Percentiles rank a stretch among this genome's conserved stretches.
Evolutionary conservation across 306 rosid species (phyloP).

Genomic region (Purshia tridentata): DNA sequence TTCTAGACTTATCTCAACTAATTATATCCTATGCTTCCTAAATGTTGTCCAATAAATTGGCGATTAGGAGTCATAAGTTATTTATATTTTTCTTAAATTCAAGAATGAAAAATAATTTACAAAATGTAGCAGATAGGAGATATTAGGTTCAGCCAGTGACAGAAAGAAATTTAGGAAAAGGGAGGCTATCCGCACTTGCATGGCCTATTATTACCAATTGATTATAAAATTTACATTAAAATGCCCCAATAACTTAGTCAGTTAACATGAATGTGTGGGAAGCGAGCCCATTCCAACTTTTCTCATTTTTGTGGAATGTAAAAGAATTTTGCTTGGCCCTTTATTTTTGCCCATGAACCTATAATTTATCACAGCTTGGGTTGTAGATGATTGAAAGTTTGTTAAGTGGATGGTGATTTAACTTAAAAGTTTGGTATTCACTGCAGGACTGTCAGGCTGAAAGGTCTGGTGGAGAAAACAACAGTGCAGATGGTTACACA

Average conservation of each 20-base stretch:
- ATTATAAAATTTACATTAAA: background rate
- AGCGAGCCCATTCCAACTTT: background rate
- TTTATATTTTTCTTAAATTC: background rate
- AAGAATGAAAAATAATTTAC: background rate
- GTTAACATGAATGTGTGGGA: background rate
- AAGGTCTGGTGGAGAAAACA: conserved; percentile 38
- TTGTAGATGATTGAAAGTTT: conserved; percentile 23
- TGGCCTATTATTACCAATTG: background rate
- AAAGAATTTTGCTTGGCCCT: background rate
- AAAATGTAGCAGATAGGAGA: background rate
- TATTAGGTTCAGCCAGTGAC: background rate
- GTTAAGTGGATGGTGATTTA: conserved; percentile 30
- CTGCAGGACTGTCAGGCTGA: conserved; percentile 64
- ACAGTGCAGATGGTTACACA: conserved; percentile 38
- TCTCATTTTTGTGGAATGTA: background rate
- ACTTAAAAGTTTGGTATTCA: conserved; percentile 24
- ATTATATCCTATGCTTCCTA: background rate
- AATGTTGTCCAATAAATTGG: background rate
- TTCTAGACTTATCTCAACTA: background rate
- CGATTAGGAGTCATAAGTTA: background rate
- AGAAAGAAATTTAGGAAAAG: background rate
- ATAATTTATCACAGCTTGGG: background rate
- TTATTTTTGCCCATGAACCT: background rate
- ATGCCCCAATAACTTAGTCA: background rate
- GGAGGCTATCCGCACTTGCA: background rate